Conservation (phyloP, 164 flowering plant species). For the Euptelea pleiosperma region DNA sequence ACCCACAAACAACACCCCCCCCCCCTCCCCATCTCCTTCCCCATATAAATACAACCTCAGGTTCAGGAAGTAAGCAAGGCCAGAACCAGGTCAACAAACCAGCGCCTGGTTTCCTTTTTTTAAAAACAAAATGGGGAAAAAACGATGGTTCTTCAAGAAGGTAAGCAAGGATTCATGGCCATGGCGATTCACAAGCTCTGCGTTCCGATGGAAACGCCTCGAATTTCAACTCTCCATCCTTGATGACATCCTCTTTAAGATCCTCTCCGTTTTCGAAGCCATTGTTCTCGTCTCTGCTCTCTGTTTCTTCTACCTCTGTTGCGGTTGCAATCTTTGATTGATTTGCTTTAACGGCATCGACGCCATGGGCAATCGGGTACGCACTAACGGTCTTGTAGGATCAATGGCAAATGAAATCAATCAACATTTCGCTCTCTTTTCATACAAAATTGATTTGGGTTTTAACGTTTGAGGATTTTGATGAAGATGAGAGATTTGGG, state of each 20-base stretch:
- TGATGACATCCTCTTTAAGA: conserved; percentile 35
- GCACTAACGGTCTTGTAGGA: too few species aligned
- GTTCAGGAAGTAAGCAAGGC: too few species aligned
- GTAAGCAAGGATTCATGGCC: conserved; percentile 10
- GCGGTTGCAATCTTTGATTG: conserved; percentile 38
- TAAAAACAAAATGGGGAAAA: conserved; percentile 12
- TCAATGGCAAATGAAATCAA: too few species aligned
- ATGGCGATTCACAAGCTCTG: neutral
- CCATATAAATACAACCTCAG: neutral
- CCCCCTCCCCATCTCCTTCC: neutral
- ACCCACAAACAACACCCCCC: too few species aligned
- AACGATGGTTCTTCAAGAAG: conserved; percentile 14
- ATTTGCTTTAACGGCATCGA: too few species aligned
- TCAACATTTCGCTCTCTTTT: too few species aligned
- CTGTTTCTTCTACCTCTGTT: conserved; percentile 38
- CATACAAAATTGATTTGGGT: too few species aligned
- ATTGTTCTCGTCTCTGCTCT: conserved; percentile 31
- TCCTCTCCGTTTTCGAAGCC: conserved; percentile 30
- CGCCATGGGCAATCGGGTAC: too few species aligned
- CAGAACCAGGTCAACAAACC: neutral
- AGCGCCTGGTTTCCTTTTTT: neutral
- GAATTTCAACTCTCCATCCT: conserved; percentile 11
- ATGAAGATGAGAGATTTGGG: too few species aligned
- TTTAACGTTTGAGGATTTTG: too few species aligned
- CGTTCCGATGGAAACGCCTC: conserved; percentile 8